Base-by-base conservation (phyloP, 1,139 yeast species). In the Starmera stellimalicola region DNA sequence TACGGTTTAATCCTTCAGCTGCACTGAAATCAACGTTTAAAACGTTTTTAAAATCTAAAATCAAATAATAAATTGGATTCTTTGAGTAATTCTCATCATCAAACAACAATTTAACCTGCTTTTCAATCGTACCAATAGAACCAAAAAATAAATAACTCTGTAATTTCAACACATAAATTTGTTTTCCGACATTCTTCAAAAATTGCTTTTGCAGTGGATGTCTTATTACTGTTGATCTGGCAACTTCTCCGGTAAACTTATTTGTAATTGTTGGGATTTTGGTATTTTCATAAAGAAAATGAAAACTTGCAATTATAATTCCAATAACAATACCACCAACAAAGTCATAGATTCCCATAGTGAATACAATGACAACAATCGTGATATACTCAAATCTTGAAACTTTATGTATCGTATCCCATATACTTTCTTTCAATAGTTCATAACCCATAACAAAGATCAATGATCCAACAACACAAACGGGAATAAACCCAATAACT, bases 271-370 rank as follows among this genome's bases (percentile, higher is more conserved):
- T 88, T 18, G 93, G 84, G 19, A 79, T 70, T 30, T 85, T 73
- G 3, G 95, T 88, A 9, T 95, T 94, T 45, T 84, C 94, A 32
- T 88, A 81, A 15, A 91, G 87, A 62, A 87, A 91, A 19, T 93
- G 82, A 45, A 87, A 73, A 55, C 96, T 88, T 0, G 98, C 97
- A 37, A 91, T 65, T 30, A 91, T 63, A 27, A 91, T 82, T 37
- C 98, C 98, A 18, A 82, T 88, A 36, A 91, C 63, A 28, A 91
- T 85, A 36, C 98, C 98, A 44, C 77, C 70, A 7, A 91, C 98
- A 57, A 91, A 91, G 58, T 91, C 98, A 70, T 84, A 81, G 2
- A 82, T 79, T 4, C 97, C 98, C 98, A 93, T 91, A 0, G 91
- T 80, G 18, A 85, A 62, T 17, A 93, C 94, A 47, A 91, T 91